Evolutionary conservation across 1,139 yeast species (phyloP).

Genomic region (Lodderomyces jiufengensis): DNA sequence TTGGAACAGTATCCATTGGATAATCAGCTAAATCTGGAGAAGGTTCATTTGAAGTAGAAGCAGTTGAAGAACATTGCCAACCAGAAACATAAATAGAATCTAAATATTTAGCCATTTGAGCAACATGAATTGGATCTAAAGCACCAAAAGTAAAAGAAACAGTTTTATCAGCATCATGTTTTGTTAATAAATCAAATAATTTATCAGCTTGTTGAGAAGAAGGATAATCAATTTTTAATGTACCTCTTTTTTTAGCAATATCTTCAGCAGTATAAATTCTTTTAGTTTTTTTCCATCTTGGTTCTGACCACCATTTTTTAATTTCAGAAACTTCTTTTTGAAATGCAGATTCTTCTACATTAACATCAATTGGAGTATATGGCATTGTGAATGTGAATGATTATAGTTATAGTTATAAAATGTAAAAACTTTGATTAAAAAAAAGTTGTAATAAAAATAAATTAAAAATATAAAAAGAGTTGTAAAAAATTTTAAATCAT

Average conservation of each 20-base stretch:
- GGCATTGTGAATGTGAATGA: conserved; percentile 29
- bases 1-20: conserved; percentile 98
- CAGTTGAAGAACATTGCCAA: conserved; percentile 98
- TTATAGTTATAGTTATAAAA: neutral
- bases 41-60: conserved; percentile 95
- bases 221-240: conserved; percentile 64
- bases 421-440: neutral
- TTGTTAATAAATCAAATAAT: conserved; percentile 61
- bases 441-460: conserved; percentile 1
- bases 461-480: neutral
- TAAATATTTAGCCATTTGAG: conserved; percentile 94
- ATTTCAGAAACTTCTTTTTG: conserved; percentile 70
- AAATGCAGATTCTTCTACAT: conserved; percentile 62
- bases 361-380: conserved; percentile 51
- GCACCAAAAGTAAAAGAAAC: conserved; percentile 94
- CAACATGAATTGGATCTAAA: conserved; percentile 90
- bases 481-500: conserved; percentile 1
- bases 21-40: conserved; percentile 98
- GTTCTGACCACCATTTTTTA: conserved; percentile 86
- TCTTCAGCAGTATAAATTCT: conserved; percentile 88
- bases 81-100: conserved; percentile 94
- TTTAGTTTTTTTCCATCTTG: conserved; percentile 86
- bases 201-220: conserved; percentile 83
- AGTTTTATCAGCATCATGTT: conserved; percentile 72
- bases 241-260: conserved; percentile 85